Conservation (phyloP, 805 yeast genomes). For the Kuraishia ogatae region DNA sequence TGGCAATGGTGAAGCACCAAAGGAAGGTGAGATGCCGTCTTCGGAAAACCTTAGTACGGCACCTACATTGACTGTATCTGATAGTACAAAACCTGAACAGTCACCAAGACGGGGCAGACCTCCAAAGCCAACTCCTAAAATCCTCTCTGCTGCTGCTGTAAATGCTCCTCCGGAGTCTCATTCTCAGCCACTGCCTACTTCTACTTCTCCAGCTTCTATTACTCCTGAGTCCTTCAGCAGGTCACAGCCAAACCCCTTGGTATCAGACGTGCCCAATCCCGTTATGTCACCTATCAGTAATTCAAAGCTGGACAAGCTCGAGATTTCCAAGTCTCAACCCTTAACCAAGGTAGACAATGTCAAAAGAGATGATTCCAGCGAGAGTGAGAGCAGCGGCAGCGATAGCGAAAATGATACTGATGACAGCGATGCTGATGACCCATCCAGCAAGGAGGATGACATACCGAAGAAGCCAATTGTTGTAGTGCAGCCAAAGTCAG, state of each 20-base stretch:
- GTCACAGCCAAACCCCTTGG: too few species aligned
- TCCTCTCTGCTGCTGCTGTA: neutral
- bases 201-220: too few species aligned
- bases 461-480: neutral
- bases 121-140: neutral
- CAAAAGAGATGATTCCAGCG: slow-evolving; percentile 1
- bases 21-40: neutral
- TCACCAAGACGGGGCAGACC: neutral
- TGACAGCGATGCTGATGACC: slow-evolving; percentile 1
- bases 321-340: neutral
- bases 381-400: slow-evolving; percentile 4
- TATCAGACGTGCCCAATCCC: too few species aligned
- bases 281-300: too few species aligned
- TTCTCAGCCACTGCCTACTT: neutral
- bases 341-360: neutral
- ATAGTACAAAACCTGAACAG: neutral
- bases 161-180: neutral
- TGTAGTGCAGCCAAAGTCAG: neutral
- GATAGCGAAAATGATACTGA: slow-evolving; percentile 1
- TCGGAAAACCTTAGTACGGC: neutral
- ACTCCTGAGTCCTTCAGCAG: too few species aligned
- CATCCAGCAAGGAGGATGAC: neutral
- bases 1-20: neutral
- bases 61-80: neutral
- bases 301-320: too few species aligned